A percentile compares a stretch with the other conserved stretches of the same genome.
phyloP scores from a whole-genome alignment of 2,329 filamentous ascomycete genomes.

The Amauroascus niger region DNA sequence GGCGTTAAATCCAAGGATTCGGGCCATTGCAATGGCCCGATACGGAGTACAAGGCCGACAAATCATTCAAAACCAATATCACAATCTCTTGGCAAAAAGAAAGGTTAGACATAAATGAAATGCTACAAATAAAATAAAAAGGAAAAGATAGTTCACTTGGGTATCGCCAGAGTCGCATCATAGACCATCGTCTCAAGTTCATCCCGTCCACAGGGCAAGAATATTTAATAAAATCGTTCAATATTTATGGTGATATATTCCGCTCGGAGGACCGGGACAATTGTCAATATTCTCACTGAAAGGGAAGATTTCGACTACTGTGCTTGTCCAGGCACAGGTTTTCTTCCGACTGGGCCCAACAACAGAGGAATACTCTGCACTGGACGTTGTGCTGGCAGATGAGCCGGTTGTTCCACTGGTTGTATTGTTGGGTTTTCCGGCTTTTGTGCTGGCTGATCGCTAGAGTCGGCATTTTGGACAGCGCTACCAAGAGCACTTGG shows the following conservation, averaged over 20 bases:
- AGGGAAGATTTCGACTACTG: constrained; percentile 1
- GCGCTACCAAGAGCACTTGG: constrained; percentile 12
- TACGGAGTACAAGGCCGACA: background rate
- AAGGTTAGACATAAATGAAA: background rate
- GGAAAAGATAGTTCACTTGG: constrained; percentile 4
- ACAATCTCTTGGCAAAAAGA: background rate
- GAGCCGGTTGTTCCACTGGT: background rate
- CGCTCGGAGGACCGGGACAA: background rate
- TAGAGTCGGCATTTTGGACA: background rate
- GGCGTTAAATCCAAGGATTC: too few relatives aligned
- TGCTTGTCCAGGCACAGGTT: constrained; percentile 50
- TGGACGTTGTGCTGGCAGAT: constrained; percentile 30
- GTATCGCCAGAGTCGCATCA: constrained; percentile 11
- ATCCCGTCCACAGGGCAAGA: constrained; percentile 3
- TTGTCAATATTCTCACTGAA: background rate
- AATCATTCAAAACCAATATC: background rate
- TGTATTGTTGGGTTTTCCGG: background rate
- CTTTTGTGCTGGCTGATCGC: background rate
- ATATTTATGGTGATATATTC: constrained; percentile 7
- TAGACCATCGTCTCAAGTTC: constrained; percentile 8
- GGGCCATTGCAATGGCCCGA: too few relatives aligned
- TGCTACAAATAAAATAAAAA: background rate
- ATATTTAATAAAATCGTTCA: constrained; percentile 3
- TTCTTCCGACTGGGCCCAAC: constrained; percentile 42
- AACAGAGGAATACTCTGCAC: constrained; percentile 28